Evolutionary conservation across 768 basidiomycete genomes (phyloP).

Genomic region (Psilocybe cyanescens): DNA sequence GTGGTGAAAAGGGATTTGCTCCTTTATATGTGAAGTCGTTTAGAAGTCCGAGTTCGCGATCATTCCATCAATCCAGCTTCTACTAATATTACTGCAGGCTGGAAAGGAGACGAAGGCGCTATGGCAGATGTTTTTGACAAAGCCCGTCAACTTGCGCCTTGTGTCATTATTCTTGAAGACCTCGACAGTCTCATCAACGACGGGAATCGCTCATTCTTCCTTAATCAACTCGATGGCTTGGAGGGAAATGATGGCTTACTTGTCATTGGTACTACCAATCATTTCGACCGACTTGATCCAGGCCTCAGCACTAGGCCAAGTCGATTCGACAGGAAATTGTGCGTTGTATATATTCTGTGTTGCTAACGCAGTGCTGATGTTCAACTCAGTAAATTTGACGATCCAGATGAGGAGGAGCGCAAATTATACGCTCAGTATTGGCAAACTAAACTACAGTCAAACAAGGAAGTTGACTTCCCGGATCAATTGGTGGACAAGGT

Average conservation of each 20-base stretch:
- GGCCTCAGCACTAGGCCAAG: conserved; percentile 79
- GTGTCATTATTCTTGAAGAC: conserved; percentile 60
- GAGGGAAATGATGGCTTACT: conserved; percentile 81
- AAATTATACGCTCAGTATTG: conserved; percentile 75
- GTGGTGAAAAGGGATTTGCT: conserved; percentile 60
- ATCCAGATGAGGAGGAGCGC: conserved; percentile 69
- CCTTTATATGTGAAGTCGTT: conserved; percentile 87
- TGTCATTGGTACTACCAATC: conserved; percentile 82
- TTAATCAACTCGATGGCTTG: conserved; percentile 85
- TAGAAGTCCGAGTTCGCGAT: conserved; percentile 46
- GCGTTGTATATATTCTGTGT: conserved; percentile 29
- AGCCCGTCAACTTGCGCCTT: conserved; percentile 72
- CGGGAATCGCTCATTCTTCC: conserved; percentile 81
- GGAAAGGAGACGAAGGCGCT: conserved; percentile 62
- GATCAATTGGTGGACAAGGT: conserved; percentile 64
- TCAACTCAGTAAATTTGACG: conserved; percentile 64
- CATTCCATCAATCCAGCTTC: background rate
- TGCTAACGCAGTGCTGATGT: background rate
- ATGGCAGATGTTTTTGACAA: conserved; percentile 74
- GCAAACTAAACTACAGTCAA: conserved; percentile 74
- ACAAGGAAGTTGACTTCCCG: conserved; percentile 67
- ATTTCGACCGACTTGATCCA: conserved; percentile 80
- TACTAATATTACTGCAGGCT: conserved; percentile 41
- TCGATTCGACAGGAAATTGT: conserved; percentile 89
- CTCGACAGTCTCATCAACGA: conserved; percentile 83